Evolutionary conservation across 495 filamentous ascomycete genomes (phyloP), one percentile per base, ranked within the genome.

Genomic region (Rusavskia elegans): DNA sequence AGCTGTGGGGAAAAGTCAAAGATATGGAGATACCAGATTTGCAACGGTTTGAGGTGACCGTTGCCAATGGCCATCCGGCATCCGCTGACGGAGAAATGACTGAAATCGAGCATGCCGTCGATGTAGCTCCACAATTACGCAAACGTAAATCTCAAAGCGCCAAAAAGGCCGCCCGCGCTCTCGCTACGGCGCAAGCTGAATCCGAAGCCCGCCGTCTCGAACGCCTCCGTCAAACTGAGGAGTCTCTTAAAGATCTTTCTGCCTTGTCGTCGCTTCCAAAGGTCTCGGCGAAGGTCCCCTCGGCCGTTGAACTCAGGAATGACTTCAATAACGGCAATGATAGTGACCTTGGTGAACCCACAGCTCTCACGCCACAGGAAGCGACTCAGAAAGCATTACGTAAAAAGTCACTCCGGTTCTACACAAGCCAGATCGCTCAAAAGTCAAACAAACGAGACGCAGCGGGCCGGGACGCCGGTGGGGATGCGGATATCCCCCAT

Each of bases 401-500:
- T 59, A 94, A 89, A 72, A 92, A 89, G 67, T 85, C 74, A 55
- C 79, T 98, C 38, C 82, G 86, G 50, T 98, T 98, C 69, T 96
- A 98, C 74, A 95, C 93, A 23, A 92, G 87, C 5, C 92, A 97
- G 62, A 85, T 97, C 51, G 83, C 85, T 27, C 89, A 95, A 62
- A 95, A 95, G 66, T 77, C 84, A 52, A 89, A 85, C 67, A 89
- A 85, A 60, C 87, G 92, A 35, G 81, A 73, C 5, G 80, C 72
- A n/a, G 87, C 86, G 23, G 86, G 85, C 50, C 78, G 81, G 49
- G 83, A 90, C 56, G 78, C 87, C 8, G 93, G 93, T 61, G 92
- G 92, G 60, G 92, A 98, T 63, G 78, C 76, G 30, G 92, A 98
- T 74, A 74, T 98, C 48, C 92, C 92, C 17, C 82, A 95, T 63